Evolutionary conservation across 805 yeast genomes (phyloP), one percentile per base, ranked within the genome.

Genomic region (Danielia oregonensis): DNA sequence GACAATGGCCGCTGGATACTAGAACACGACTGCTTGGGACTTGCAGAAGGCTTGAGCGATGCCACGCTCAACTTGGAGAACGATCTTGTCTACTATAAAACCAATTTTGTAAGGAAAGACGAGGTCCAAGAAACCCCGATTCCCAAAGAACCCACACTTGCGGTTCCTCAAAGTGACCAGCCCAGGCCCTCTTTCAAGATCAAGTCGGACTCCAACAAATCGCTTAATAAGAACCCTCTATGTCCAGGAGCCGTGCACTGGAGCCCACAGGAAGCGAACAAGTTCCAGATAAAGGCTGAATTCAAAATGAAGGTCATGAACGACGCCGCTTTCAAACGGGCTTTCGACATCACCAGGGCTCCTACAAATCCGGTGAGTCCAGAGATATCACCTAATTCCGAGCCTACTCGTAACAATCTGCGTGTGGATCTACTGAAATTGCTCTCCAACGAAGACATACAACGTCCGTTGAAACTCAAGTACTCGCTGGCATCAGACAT

Each of bases 51-150:
- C 9, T 53, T 52, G 24, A 42, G 51, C 24, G 63, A 63, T 30
- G 43, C 60, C 18, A 43, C 54, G 12, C 47, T 67, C 17, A 66
- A 65, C 37, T 46, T 67, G 27, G 68, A 67, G 21, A 53, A 68
- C 3, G 71, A 67, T 38, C 61, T 67, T 23, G 68, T 65, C 12
- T 67, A 66, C 44, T 67, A 67, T 40, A 63, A 66, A 35, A 67
- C 72, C 11, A 66, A 65, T 39, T 67, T 67, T 46, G 55, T 67
- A 32, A 63, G 61, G 39, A 50, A 55, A 26, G 59, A 62, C 24
- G 68, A 64, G 28, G 30, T 59, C 40, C 43, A 46, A 22, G 42
- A 44, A 11, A 29, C 34, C 7, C n/a, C n/a, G n/a, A n/a, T n/a
- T n/a, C 29, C 33, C 25, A 44, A 48, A 32, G 29, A 32, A 23